Conservation (phyloP, 257 asterid species). For the Solanum medicagineum region DNA sequence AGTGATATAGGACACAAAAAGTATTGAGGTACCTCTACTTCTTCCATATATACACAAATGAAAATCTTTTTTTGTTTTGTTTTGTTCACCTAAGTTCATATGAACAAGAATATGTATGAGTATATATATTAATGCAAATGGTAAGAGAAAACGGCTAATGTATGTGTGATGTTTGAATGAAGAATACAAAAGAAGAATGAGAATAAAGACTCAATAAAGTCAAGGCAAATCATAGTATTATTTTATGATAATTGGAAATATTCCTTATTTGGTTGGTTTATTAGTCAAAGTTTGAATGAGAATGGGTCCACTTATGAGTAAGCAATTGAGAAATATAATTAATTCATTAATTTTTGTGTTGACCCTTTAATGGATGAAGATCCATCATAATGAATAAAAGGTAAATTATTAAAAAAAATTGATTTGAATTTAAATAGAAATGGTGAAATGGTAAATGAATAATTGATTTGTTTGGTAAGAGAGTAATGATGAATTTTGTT, state of each 20-base stretch:
- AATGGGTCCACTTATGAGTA: neutral
- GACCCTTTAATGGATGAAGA: neutral
- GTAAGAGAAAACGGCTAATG: constrained; percentile 29
- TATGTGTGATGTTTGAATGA: constrained; percentile 7
- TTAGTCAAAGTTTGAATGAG: neutral
- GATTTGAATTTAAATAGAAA: no score
- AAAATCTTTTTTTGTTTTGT: neutral
- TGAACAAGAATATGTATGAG: neutral
- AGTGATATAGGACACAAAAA: constrained; percentile 63
- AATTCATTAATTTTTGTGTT: neutral
- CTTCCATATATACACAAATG: constrained; percentile 7
- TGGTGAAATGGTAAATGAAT: no score
- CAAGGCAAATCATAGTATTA: neutral
- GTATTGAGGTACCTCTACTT: constrained; percentile 35
- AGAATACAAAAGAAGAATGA: neutral
- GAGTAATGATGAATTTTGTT: no score
- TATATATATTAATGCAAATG: neutral
- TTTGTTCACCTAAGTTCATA: neutral
- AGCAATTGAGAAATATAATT: neutral
- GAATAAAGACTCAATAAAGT: neutral
- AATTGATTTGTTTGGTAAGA: no score
- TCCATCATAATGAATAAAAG: neutral
- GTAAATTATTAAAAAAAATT: neutral
- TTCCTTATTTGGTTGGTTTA: neutral
- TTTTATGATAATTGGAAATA: neutral